A percentile compares a stretch with the other conserved stretches of the same genome.
phyloP scores from a whole-genome alignment of 352 stramenopile species.

The Globisporangium echinulatum region DNA sequence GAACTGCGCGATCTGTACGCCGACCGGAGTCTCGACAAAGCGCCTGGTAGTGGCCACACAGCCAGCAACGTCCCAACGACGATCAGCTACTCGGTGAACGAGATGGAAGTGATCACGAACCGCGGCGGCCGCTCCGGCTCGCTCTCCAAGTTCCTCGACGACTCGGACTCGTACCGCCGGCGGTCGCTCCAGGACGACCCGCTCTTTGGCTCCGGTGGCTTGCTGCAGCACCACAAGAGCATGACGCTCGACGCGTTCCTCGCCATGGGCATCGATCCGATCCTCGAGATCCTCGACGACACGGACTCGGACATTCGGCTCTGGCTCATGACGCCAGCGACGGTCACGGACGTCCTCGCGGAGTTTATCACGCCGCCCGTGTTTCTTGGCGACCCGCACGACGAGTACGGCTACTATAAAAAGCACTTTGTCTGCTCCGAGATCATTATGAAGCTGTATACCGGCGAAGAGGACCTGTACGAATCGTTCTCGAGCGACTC shows the following conservation, averaged over 20 bases:
- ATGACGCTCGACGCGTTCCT: constrained; percentile 65
- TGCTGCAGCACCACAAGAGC: constrained; percentile 43
- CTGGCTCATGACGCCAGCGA: constrained; percentile 77
- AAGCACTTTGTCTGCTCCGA: constrained; percentile 85
- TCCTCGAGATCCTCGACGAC: constrained; percentile 82
- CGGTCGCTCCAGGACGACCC: constrained; percentile 72
- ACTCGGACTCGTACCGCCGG: constrained; percentile 64
- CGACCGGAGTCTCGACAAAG: constrained; percentile 5
- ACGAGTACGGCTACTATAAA: constrained; percentile 89
- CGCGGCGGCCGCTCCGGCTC: constrained; percentile 57
- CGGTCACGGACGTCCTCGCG: constrained; percentile 66
- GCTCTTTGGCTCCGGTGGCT: constrained; percentile 20
- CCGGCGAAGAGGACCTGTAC: constrained; percentile 82
- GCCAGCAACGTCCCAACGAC: constrained; percentile 33
- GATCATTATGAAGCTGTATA: constrained; percentile 90
- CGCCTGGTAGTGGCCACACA: background rate
- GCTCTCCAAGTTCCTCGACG: constrained; percentile 77
- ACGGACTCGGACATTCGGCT: constrained; percentile 79
- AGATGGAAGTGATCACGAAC: constrained; percentile 83
- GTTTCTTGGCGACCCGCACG: constrained; percentile 66
- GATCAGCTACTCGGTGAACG: constrained; percentile 74
- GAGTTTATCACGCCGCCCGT: constrained; percentile 79
- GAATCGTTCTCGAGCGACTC: constrained; percentile 85
- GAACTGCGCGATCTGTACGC: constrained; percentile 17
- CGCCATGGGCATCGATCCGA: constrained; percentile 79